Percentiles rank a stretch among this genome's conserved stretches.
phyloP scores from a whole-genome alignment of 148 eudicot genomes.

The Rhododendron vialii region DNA sequence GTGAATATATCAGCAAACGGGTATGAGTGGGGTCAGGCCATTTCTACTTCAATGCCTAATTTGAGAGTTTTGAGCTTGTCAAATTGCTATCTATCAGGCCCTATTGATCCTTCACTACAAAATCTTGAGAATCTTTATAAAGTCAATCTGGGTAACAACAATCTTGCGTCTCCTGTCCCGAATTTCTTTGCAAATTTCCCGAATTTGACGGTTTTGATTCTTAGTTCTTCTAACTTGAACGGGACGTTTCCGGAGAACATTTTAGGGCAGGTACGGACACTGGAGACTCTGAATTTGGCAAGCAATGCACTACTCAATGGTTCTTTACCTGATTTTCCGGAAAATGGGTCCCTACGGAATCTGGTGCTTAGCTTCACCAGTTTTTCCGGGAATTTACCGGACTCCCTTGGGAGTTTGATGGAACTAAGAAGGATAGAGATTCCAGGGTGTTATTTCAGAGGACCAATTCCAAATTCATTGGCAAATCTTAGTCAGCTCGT shows the following conservation, averaged over 20 bases:
- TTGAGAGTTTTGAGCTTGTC: conserved; percentile 16
- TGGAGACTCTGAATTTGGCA: conserved; percentile 12
- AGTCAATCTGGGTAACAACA: background rate
- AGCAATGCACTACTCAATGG: conserved; percentile 19
- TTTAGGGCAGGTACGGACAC: background rate
- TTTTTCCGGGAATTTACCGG: conserved; percentile 30
- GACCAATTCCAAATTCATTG: background rate
- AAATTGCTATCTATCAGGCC: conserved; percentile 18
- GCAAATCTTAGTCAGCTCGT: background rate
- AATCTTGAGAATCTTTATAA: background rate
- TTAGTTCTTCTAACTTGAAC: background rate
- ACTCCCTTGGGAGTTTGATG: conserved; percentile 25
- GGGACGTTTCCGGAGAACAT: background rate
- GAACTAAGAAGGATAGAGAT: conserved; percentile 27
- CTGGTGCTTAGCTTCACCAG: conserved; percentile 21
- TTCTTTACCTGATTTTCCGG: conserved; percentile 16
- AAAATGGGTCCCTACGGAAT: conserved; percentile 13
- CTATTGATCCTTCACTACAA: background rate
- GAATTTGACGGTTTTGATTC: background rate
- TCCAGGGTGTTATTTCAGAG: conserved; percentile 16
- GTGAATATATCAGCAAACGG: conserved; percentile 13
- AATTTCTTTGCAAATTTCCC: background rate
- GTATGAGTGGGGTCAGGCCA: conserved; percentile 2
- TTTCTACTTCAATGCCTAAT: conserved; percentile 14
- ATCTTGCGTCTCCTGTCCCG: conserved; percentile 4